Percentiles rank a stretch among this genome's conserved stretches.
These are phyloP conservation scores for Phytophthora pinifolia DNA, from an alignment of 352 stramenopile species.

Conservation along the genomic window DNA sequence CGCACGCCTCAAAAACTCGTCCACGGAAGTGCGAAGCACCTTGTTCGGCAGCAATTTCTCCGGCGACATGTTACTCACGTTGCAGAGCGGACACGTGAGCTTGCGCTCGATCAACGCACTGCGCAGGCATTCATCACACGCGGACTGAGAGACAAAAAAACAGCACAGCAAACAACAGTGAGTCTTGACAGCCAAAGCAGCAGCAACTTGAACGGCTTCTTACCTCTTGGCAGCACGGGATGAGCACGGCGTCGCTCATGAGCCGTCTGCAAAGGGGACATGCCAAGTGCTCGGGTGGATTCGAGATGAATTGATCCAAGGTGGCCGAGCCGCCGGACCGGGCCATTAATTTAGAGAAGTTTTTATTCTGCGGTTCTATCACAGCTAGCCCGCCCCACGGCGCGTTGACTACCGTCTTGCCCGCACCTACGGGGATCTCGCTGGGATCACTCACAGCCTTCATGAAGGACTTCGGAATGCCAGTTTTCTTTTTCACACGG, in stretches of 20 bases:
- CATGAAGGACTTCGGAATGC: slow-evolving; percentile 90
- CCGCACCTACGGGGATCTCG: slow-evolving; percentile 78
- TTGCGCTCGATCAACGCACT: slow-evolving; percentile 78
- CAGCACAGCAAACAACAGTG: slow-evolving; percentile 18
- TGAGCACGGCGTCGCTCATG: slow-evolving; percentile 87
- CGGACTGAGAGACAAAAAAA: slow-evolving; percentile 48
- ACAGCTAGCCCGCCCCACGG: slow-evolving; percentile 86
- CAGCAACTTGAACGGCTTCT: slow-evolving; percentile 20
- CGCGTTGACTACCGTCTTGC: slow-evolving; percentile 88
- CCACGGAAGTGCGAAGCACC: slow-evolving; percentile 75
- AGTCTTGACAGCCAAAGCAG: slow-evolving; percentile 6
- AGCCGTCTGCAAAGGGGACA: slow-evolving; percentile 88
- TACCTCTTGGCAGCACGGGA: slow-evolving; percentile 90
- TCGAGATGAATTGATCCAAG: slow-evolving; percentile 90
- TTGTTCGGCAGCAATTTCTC: slow-evolving; percentile 87
- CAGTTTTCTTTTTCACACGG: slow-evolving; percentile 87
- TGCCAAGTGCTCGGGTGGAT: slow-evolving; percentile 87
- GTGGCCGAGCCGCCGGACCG: slow-evolving; percentile 86
- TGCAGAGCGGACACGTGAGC: slow-evolving; percentile 79
- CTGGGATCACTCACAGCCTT: slow-evolving; percentile 85
- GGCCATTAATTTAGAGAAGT: slow-evolving; percentile 92
- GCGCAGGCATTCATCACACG: slow-evolving; percentile 83
- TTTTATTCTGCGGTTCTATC: slow-evolving; percentile 91
- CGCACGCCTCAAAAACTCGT: slow-evolving; percentile 79
- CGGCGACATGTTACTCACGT: slow-evolving; percentile 80